Conservation (phyloP, 2,329 filamentous ascomycete genomes). For the Grosmannia huntii region DNA sequence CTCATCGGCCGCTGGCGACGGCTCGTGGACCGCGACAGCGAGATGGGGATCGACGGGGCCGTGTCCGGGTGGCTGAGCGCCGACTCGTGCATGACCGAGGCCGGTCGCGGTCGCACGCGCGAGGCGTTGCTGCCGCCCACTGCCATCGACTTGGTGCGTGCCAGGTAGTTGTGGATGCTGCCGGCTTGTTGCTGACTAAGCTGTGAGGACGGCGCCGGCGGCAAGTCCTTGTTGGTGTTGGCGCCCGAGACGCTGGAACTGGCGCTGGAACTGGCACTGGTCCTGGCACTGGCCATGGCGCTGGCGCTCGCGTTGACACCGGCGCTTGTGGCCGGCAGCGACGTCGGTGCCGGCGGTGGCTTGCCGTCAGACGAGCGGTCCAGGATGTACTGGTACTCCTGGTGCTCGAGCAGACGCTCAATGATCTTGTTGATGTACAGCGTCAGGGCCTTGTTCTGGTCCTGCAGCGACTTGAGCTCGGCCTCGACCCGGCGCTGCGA, state of each 20-base stretch:
- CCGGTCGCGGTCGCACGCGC: conserved; percentile 36
- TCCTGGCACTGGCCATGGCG: conserved; percentile 35
- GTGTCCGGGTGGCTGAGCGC: conserved; percentile 53
- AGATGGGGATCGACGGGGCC: conserved; percentile 64
- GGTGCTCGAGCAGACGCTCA: conserved; percentile 82
- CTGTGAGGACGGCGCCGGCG: conserved; percentile 39
- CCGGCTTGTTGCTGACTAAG: conserved; percentile 42
- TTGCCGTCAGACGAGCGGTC: conserved; percentile 62
- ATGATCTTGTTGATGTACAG: conserved; percentile 99
- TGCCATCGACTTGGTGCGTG: conserved; percentile 49
- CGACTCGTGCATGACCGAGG: conserved; percentile 37
- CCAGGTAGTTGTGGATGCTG: conserved; percentile 38
- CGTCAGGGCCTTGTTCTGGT: conserved; percentile 93
- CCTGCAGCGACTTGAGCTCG: conserved; percentile 69
- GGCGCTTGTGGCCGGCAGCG: conserved; percentile 49
- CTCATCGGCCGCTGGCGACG: conserved; percentile 44
- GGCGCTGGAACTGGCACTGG: conserved; percentile 49
- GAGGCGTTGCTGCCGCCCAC: conserved; percentile 20
- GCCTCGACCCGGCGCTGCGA: conserved; percentile 57
- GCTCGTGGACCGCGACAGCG: conserved; percentile 39
- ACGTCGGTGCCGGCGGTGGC: conserved; percentile 32
- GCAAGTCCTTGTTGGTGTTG: conserved; percentile 76
- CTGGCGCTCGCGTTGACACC: conserved; percentile 49
- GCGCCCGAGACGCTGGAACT: conserved; percentile 27
- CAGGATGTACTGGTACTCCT: conserved; percentile 88